Evolutionary conservation across 2,329 filamentous ascomycete genomes (phyloP), one percentile per base, ranked within the genome.

Genomic region (Alternaria ventricosa): DNA sequence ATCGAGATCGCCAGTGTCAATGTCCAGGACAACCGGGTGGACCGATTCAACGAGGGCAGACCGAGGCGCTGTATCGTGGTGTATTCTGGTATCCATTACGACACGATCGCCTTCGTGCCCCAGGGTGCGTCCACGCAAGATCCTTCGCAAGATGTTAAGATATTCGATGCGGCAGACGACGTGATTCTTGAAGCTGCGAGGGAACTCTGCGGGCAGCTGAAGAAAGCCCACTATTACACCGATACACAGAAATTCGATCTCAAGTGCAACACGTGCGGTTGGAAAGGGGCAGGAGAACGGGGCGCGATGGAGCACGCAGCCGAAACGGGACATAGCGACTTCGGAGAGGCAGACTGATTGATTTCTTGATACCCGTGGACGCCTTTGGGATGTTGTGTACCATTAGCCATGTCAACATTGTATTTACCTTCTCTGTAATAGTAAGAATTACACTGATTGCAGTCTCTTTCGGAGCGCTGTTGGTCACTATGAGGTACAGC

Each of bases 51-150:
- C 68, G 92, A 96, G 75, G 88, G 89, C 1, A 59, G 64, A 57
- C 79, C 83, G 33, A 87, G 86, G 44, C 86, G 93, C 7, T 94
- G 92, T 74, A 89, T 97, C 25, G 83, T 97, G 23, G 90, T 97
- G 0, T 97, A 97, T 80, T 95, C 92, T 0, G 94, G 94, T 3
- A 96, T 97, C 55, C 94, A 97, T 78, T 97, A 97, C 81, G 95
- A 97, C 79, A 90, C 92, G 7, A 90, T 97, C 63, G 93, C 92
- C 1, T 88, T 97, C 68, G 90, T 89, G 6, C 78, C 78, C 0
- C 18, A 88, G 87, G 43, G 89, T 84, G 22, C 86, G 85, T 66
- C 85, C 81, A 68, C 88, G 50, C 82, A 88, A 11, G 87, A 90
- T 8, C 88, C 92, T 0, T 92, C 96, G 25, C 87, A 90, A 67